phyloP scores from a whole-genome alignment of 2,329 filamentous ascomycete genomes.

The Albophoma yamanashiensis region DNA sequence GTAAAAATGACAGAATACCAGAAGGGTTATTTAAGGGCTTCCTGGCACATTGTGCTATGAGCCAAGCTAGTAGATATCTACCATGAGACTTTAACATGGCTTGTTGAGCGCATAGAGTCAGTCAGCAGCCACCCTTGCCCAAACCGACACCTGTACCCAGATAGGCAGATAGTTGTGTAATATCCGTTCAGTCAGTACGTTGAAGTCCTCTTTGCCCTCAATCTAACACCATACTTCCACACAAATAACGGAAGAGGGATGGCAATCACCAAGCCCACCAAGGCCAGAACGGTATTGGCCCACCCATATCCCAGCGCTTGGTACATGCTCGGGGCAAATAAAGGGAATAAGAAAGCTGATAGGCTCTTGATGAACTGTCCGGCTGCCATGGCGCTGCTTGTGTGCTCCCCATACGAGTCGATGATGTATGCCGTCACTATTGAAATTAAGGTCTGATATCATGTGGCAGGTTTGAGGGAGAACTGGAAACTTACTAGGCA shows the following conservation, averaged over 20 bases:
- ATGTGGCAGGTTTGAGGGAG: background rate
- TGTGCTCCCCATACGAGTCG: constrained; percentile 34
- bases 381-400: constrained; percentile 35
- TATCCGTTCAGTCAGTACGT: too few species aligned
- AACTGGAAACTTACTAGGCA: background rate
- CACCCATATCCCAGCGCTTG: constrained; percentile 24
- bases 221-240: constrained; percentile 26
- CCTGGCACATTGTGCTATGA: too few species aligned
- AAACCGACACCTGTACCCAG: too few species aligned
- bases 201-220: constrained; percentile 14
- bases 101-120: too few species aligned
- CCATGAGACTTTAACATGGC: too few species aligned
- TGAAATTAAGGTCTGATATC: too few species aligned
- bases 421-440: constrained; percentile 14
- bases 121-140: too few species aligned
- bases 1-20: too few species aligned
- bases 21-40: too few species aligned
- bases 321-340: constrained; percentile 34
- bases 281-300: constrained; percentile 26
- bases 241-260: constrained; percentile 26
- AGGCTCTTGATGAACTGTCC: constrained; percentile 33
- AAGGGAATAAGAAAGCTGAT: constrained; percentile 34
- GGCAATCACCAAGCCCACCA: constrained; percentile 22
- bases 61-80: too few species aligned
- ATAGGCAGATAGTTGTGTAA: too few species aligned